These are phyloP conservation scores for Lathyrus aphaca DNA, from an alignment of 306 rosid species.

Conservation along the genomic window DNA sequence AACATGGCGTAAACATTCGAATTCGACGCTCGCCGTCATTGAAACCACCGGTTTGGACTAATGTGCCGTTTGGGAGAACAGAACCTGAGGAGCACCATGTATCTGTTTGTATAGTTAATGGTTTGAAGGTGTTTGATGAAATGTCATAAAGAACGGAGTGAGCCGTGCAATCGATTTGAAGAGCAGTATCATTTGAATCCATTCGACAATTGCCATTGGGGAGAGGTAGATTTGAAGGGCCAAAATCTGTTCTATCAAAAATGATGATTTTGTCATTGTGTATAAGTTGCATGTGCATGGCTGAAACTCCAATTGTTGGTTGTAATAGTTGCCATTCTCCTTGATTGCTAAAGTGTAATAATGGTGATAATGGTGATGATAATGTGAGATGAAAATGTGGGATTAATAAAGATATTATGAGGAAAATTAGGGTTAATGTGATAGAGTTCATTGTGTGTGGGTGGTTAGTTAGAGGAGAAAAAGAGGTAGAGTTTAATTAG, in stretches of 20 bases:
- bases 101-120: conserved; percentile 66
- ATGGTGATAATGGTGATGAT: conserved; percentile 19
- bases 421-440: conserved; percentile 25
- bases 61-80: conserved; percentile 67
- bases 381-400: neutral
- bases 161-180: conserved; percentile 69
- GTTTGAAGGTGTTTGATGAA: conserved; percentile 52
- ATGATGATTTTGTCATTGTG: conserved; percentile 59
- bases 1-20: conserved; percentile 72
- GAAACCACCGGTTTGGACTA: conserved; percentile 82
- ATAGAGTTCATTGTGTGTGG: conserved; percentile 18
- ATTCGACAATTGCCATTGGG: conserved; percentile 42
- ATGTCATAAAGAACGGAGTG: conserved; percentile 73
- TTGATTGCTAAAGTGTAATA: neutral
- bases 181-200: conserved; percentile 46
- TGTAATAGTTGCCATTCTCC: conserved; percentile 76
- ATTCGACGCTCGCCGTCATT: conserved; percentile 60
- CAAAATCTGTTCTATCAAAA: conserved; percentile 78
- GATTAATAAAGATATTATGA: conserved; percentile 26
- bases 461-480: neutral
- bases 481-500: conserved; percentile 37
- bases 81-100: conserved; percentile 90
- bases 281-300: conserved; percentile 91
- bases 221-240: conserved; percentile 68
- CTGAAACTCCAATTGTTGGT: conserved; percentile 63